phyloP scores from a whole-genome alignment of 2,329 filamentous ascomycete genomes.

The Microsporum ferrugineum region DNA sequence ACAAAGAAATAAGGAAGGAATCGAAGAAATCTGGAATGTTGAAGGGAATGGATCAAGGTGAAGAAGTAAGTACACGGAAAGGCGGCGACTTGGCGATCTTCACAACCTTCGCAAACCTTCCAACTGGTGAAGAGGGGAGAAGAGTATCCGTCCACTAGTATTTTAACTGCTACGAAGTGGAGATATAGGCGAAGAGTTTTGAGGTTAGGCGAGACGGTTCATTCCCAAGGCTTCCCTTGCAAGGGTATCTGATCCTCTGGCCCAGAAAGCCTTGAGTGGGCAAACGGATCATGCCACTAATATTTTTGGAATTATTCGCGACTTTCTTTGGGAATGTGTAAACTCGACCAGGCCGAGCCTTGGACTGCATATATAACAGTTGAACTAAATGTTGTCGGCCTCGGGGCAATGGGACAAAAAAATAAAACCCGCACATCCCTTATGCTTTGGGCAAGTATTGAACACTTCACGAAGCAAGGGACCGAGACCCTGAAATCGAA shows the following conservation, averaged over 20 bases:
- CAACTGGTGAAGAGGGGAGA: neutral
- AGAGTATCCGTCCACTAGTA: neutral
- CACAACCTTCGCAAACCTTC: neutral
- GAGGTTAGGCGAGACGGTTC: neutral
- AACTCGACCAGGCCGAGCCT: neutral
- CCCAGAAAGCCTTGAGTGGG: neutral
- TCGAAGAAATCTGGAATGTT: neutral
- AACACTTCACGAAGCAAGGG: neutral
- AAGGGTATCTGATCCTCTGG: neutral
- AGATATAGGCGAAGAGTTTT: neutral
- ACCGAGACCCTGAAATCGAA: neutral
- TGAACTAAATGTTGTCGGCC: neutral
- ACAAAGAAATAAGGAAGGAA: neutral
- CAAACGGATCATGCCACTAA: neutral
- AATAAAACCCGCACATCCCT: neutral
- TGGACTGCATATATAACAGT: neutral
- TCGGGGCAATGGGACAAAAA: neutral
- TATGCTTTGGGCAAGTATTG: neutral
- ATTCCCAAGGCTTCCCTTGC: neutral
- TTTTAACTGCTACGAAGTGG: conserved; percentile 1
- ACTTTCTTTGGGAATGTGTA: neutral
- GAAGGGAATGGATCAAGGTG: neutral
- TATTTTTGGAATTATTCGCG: neutral
- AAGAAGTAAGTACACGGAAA: neutral
- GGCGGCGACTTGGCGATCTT: conserved; percentile 1